A percentile compares a stretch with the other conserved stretches of the same genome.
phyloP scores from a whole-genome alignment of 1,284 basidiomycete genomes.

The Pseudozyma sp. region DNA sequence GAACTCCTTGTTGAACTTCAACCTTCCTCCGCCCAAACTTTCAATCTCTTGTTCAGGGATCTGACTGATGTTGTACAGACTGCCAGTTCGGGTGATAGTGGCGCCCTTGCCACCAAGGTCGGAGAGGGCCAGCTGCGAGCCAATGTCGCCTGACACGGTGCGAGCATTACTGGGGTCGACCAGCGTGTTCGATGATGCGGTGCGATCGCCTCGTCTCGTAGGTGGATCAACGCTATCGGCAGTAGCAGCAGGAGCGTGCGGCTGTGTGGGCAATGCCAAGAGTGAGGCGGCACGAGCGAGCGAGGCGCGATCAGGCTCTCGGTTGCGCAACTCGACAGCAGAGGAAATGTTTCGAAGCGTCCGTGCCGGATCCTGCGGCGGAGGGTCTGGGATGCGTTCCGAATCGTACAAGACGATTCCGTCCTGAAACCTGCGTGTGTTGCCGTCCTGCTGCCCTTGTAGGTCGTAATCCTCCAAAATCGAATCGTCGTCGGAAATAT shows the following conservation, averaged over 20 bases:
- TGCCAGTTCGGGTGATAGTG: constrained; percentile 45
- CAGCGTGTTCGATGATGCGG: constrained; percentile 47
- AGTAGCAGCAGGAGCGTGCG: background rate
- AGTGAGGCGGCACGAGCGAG: constrained; percentile 27
- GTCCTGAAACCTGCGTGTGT: constrained; percentile 40
- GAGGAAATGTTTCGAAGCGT: constrained; percentile 38
- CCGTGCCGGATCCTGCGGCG: constrained; percentile 24
- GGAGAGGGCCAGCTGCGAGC: constrained; percentile 35
- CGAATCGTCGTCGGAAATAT: constrained; percentile 19
- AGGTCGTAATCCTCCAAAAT: constrained; percentile 14
- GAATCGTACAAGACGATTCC: constrained; percentile 52
- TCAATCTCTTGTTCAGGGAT: constrained; percentile 52
- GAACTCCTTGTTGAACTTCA: constrained; percentile 49
- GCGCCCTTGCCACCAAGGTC: constrained; percentile 51
- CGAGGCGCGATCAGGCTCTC: constrained; percentile 16
- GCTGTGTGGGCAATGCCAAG: constrained; percentile 37
- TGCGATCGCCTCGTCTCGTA: constrained; percentile 36
- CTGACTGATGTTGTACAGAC: constrained; percentile 56
- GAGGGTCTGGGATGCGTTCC: constrained; percentile 34
- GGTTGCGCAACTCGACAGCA: constrained; percentile 39
- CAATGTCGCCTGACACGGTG: constrained; percentile 35
- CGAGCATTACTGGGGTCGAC: constrained; percentile 39
- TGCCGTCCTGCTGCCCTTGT: constrained; percentile 17
- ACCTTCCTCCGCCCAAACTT: constrained; percentile 45
- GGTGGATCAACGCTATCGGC: constrained; percentile 4